These are phyloP conservation scores for Plectranthus barbatus DNA, from an alignment of 257 asterid species.

Conservation along the genomic window DNA sequence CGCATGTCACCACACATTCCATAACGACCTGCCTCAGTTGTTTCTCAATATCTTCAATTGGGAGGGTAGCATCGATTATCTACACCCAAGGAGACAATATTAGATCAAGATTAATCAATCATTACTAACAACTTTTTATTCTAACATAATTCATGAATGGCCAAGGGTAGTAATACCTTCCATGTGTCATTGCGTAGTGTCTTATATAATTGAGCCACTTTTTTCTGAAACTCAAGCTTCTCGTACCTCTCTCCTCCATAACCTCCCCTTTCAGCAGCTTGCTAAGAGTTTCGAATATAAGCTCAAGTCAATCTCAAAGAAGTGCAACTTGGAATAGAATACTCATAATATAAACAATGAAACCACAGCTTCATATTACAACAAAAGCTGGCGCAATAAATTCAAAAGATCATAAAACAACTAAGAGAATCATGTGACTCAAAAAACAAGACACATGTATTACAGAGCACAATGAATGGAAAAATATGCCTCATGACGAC, in stretches of 20 bases:
- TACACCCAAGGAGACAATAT: conserved; percentile 18
- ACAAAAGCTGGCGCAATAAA: background rate
- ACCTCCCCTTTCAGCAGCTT: conserved; percentile 95
- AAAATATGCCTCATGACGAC: background rate
- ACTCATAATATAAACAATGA: background rate
- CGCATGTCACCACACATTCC: conserved; percentile 30
- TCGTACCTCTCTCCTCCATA: conserved; percentile 96
- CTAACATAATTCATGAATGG: background rate
- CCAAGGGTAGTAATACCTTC: conserved; percentile 54
- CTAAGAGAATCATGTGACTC: background rate
- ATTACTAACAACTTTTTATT: background rate
- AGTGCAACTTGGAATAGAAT: background rate
- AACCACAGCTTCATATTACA: background rate
- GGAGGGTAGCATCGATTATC: conserved; percentile 67
- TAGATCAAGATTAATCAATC: background rate
- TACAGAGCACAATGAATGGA: background rate
- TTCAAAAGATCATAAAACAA: background rate
- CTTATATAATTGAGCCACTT: conserved; percentile 53
- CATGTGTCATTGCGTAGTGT: conserved; percentile 60
- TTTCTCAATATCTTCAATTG: conserved; percentile 67
- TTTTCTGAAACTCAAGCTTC: conserved; percentile 90
- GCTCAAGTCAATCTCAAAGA: background rate
- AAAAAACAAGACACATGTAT: background rate
- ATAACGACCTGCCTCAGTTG: conserved; percentile 36
- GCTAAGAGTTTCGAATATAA: conserved; percentile 25